Evolutionary conservation across 345 rosid species (phyloP).

Genomic region (Psidium friedrichsthalianum): DNA sequence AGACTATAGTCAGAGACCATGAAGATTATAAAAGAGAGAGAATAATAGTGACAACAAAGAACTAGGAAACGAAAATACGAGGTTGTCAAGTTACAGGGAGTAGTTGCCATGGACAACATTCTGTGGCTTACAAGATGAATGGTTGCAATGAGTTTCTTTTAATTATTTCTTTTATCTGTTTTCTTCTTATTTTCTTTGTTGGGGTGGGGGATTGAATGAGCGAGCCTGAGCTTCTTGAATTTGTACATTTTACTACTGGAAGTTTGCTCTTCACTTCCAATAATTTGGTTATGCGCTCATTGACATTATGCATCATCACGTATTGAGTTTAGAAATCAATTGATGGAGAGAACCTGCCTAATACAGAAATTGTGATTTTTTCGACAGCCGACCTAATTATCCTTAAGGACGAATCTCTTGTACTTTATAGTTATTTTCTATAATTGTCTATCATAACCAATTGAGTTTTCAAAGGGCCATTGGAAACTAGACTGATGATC

Average conservation of each 20-base stretch:
- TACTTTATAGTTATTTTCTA: not conserved
- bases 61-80: not conserved
- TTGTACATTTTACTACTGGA: not conserved
- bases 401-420: not conserved
- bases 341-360: not conserved
- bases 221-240: not conserved
- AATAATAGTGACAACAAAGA: not conserved
- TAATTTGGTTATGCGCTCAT: not conserved
- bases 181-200: not conserved
- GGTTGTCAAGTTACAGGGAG: not conserved
- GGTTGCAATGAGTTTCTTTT: not conserved
- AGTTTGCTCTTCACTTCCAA: not conserved
- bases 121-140: not conserved
- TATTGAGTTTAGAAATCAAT: not conserved
- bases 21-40: not conserved
- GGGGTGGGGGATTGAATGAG: not conserved
- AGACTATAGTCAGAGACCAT: not conserved
- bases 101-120: not conserved
- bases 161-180: not conserved
- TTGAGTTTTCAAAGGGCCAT: not conserved
- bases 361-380: not conserved
- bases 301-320: not conserved
- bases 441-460: not conserved
- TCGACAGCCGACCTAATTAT: not conserved
- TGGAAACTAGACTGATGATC: not conserved